Conservation (phyloP, 148 eudicot species). For the Fagopyrum tataricum region DNA sequence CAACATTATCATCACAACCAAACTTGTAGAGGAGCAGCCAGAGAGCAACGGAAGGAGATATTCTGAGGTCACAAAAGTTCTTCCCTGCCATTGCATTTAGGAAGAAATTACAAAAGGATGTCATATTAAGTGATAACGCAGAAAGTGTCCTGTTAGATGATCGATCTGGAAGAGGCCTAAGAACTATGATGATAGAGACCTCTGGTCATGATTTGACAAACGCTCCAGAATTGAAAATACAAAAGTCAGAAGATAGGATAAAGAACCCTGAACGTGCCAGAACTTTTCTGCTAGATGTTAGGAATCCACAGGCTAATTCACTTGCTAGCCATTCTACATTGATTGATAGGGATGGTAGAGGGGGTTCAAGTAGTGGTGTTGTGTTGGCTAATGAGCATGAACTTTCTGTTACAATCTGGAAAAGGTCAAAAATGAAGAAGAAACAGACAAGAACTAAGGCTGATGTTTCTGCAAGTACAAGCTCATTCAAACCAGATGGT, state of each 20-base stretch:
- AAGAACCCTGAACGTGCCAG: conserved; percentile 43
- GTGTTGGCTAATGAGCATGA: conserved; percentile 39
- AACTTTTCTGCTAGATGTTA: conserved; percentile 47
- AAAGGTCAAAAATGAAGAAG: conserved; percentile 58
- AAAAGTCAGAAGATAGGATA: conserved; percentile 37
- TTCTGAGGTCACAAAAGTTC: conserved; percentile 40
- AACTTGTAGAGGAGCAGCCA: conserved; percentile 45
- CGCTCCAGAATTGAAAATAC: conserved; percentile 35
- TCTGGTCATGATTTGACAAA: conserved; percentile 26
- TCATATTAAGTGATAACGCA: conserved; percentile 32
- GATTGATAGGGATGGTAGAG: conserved; percentile 47
- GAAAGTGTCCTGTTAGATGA: conserved; percentile 21
- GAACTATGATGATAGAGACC: conserved; percentile 34
- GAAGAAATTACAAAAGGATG: conserved; percentile 45
- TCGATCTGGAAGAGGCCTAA: conserved; percentile 32
- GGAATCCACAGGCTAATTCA: conserved; percentile 41
- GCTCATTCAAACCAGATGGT: conserved; percentile 33
- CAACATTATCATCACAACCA: conserved; percentile 9
- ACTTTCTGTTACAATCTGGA: conserved; percentile 52
- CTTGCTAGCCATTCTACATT: conserved; percentile 37
- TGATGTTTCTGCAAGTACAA: conserved; percentile 36
- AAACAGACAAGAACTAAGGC: conserved; percentile 57
- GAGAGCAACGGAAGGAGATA: conserved; percentile 41
- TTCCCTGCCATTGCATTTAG: conserved; percentile 50
- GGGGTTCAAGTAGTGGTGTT: conserved; percentile 30